A percentile compares a stretch with the other conserved stretches of the same genome.
These are phyloP conservation scores for Herpetomonas tarakana DNA, from an alignment of 208 protist genomes.

Conservation along the genomic window DNA sequence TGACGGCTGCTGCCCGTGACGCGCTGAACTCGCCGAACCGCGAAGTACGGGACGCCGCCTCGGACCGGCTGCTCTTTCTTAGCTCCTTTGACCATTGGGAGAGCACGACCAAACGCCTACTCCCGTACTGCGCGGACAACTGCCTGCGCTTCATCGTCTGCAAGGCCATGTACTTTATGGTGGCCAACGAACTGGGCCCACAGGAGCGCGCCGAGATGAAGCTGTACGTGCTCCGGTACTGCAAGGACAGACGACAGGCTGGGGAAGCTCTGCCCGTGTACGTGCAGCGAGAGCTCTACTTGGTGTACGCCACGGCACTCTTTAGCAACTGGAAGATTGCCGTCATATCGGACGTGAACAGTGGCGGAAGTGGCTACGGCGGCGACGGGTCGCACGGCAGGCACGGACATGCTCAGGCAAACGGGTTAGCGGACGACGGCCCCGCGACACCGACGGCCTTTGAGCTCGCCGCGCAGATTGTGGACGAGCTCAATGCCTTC, in stretches of 20 bases:
- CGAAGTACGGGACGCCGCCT: constrained; percentile 43
- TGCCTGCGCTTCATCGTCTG: constrained; percentile 79
- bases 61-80: constrained; percentile 65
- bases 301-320: constrained; percentile 63
- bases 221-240: constrained; percentile 57
- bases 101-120: constrained; percentile 35
- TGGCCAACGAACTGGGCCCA: constrained; percentile 84
- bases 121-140: constrained; percentile 50
- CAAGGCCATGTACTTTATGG: constrained; percentile 83
- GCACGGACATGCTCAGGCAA: too few relatives aligned
- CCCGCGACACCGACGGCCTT: constrained; percentile 2
- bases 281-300: constrained; percentile 60
- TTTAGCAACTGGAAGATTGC: constrained; percentile 78
- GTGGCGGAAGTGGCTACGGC: not conserved
- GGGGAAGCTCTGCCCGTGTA: constrained; percentile 58
- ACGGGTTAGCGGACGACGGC: too few relatives aligned
- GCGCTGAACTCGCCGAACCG: constrained; percentile 65
- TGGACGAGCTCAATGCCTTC: constrained; percentile 41
- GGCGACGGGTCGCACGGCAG: not conserved
- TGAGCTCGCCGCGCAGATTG: constrained; percentile 14
- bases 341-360: constrained; percentile 26
- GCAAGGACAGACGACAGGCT: constrained; percentile 21
- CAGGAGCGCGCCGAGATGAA: constrained; percentile 71
- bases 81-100: constrained; percentile 83
- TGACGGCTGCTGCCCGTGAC: constrained; percentile 3